Base-by-base conservation (phyloP, 1,284 basidiomycete species). In the Rhodotorula mucilaginosa region DNA sequence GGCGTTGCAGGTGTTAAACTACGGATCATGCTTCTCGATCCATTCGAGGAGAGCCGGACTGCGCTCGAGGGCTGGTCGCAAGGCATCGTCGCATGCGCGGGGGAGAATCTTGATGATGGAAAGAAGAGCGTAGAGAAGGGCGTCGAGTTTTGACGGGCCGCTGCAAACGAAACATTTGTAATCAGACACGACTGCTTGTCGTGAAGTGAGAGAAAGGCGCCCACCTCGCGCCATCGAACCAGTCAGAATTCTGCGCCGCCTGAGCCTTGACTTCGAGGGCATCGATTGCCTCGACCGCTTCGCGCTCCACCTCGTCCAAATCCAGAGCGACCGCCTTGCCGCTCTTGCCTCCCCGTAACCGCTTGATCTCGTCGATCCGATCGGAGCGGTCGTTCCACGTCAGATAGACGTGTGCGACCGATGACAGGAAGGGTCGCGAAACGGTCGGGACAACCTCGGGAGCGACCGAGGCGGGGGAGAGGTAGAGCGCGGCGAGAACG, bases 241-340 rank as follows among this genome's bases (percentile, higher is more conserved):
- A 75, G 29, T 29, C 46, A 15, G 51, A 31, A 18, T 19, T 4
- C 18, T 49, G 6, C 29, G 44, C 49, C n/a, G 44, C 29, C 49
- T 60, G 46, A 8, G 70, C 16, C 69, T 73, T 75, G 13, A 51
- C 67, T 47, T 75, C 74, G n/a, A 75, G 29, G 26, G 71, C 74
- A 29, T 69, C 54, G 34, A 75, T 29, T 21, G 66, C 44, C 47
- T 75, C 74, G 6, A 54, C 67, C 10, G 71, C 74, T 21, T 73
- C 74, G 31, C 71, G 26, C 57, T 75, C 74, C 51, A 73, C 67
- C 57, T 72, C 69, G 52, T 75, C 74, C 39, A 75, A 16, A 48
- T 75, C 74, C 29, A 75, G 62, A 16, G 67, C 69, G 8, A 23
- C 48, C 34, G n/a, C 23, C 64, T 31, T 44, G 5, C 68, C 68